Evolutionary conservation across 1,284 basidiomycete species (phyloP), one percentile per base, ranked within the genome.

Genomic region (Cryptococcus sp.): DNA sequence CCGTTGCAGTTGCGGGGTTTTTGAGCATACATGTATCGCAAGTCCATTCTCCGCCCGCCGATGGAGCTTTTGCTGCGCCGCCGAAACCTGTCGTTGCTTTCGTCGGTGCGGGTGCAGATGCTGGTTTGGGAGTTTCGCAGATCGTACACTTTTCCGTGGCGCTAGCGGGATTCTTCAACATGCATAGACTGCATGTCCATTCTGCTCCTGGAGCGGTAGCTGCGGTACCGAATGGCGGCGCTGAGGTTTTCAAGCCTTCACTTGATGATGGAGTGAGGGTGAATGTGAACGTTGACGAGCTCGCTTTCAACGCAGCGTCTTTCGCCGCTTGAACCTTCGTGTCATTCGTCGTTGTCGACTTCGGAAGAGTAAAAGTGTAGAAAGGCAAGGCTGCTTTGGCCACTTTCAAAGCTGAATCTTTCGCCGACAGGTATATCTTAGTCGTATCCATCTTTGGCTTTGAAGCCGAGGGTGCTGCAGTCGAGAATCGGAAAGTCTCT

Each of bases 21-120:
- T 78, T 70, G 37, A 84, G 63, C 72, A 76, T 77, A 55, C 85
- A 86, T 17, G 68, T 52, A 2, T 69, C 69, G 63, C 84, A 86
- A 11, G 59, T 78, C 84, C 83, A 85, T 19, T 61, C 51, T 17
- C 47, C 55, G 10, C 44, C 29, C 17, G 47, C 57, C 15, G 53
- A 58, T 0, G 55, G 34, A 3, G 63, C 55, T 38, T 50, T 50
- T 16, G 25, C 15, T n/a, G 25, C 50, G 43, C 22, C 7, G 45
- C 45, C 22, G 37, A 48, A 26, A 37, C 37, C 16, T 22, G 39
- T 17, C 11, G 5, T n/a, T 15, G 23, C 16, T 38, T 19, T 44
- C 41, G 57, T 52, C 44, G 48, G 45, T 3, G 58, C 40, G 25
- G 53, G n/a, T 25, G 57, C 52, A 7, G 57, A 46, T 7, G 61